phyloP scores from a whole-genome alignment of 2,329 filamentous ascomycete genomes.

The Stemphylium vesicarium region DNA sequence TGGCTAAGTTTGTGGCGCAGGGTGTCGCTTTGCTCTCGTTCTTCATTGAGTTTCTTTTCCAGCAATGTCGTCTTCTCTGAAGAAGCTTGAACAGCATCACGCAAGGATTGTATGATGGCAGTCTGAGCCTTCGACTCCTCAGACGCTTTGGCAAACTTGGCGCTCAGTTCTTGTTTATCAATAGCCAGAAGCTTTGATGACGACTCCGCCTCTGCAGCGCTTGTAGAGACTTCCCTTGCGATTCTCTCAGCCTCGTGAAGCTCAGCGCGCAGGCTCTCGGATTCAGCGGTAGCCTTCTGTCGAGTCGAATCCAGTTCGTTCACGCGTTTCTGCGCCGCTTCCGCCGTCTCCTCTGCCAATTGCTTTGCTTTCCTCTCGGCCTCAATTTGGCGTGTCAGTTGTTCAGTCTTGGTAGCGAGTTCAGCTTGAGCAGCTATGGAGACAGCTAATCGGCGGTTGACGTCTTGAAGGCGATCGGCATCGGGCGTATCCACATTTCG shows the following conservation, averaged over 20 bases:
- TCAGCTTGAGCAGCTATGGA: constrained; percentile 81
- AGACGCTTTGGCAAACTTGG: constrained; percentile 70
- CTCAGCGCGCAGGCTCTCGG: constrained; percentile 84
- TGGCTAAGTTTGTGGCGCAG: constrained; percentile 77
- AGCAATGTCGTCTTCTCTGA: constrained; percentile 76
- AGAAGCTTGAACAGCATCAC: constrained; percentile 79
- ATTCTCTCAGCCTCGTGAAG: constrained; percentile 80
- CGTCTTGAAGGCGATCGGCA: constrained; percentile 73
- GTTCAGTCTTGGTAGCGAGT: constrained; percentile 77
- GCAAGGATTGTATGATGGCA: constrained; percentile 74
- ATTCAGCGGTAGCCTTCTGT: constrained; percentile 81
- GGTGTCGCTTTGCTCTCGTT: constrained; percentile 76
- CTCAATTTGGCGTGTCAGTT: constrained; percentile 72
- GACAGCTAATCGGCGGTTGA: constrained; percentile 81
- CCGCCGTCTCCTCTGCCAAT: constrained; percentile 85
- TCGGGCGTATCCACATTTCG: constrained; percentile 66
- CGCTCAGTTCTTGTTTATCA: constrained; percentile 81
- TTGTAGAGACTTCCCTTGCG: constrained; percentile 80
- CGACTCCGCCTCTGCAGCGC: constrained; percentile 76
- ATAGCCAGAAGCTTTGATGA: constrained; percentile 76
- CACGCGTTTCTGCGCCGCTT: constrained; percentile 82
- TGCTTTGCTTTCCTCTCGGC: constrained; percentile 81
- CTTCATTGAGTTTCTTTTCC: constrained; percentile 83
- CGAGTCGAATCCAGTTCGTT: constrained; percentile 82
- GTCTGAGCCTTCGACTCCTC: constrained; percentile 73